Evolutionary conservation across 1,284 basidiomycete genomes (phyloP), one percentile per base, ranked within the genome.

Genomic region (Cutaneotrichosporon cutaneum): DNA sequence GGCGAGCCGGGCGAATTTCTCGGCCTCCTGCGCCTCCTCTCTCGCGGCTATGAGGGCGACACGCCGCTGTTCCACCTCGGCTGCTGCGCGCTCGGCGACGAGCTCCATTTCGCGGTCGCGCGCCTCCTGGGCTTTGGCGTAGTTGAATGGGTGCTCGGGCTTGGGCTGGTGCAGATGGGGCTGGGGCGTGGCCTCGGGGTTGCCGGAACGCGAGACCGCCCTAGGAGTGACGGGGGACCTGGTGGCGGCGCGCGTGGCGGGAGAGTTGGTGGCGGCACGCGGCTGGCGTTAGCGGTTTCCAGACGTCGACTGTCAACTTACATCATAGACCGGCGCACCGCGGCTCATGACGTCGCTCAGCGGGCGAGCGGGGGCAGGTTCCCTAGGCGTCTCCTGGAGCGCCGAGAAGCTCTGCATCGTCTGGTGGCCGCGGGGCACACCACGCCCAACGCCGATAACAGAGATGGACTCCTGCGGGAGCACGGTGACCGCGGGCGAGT

Each of bases 351-450:
- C 14, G 1, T 54, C 52, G 35, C 52, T 54, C 52, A 16, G 11
- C 2, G 52, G 52, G 8, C 52, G 52, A 14, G n/a, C 32, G 8
- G 32, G 30, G 10, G 24, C 3, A 8, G 22, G 21, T 26, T 48
- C 22, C 26, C 24, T 13, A 3, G 26, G 4, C 24, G 18, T 13
- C 24, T 32, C 16, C 3, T n/a, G 48, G 13, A 51, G 26, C 8
- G 9, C 48, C 0, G 48, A 51, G 74, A 39, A 77, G 60, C 14
- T 75, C 72, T 75, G 54, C 36, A 54, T 36, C 2, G 26, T 9
- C 27, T 51, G 27, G 48, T 51, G 48, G 27, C 48, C 48, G 13
- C 48, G 48, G 10, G 48, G 48, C 1, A 51, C 26, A 9, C 48
- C 48, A 10, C 48, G 26, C 8, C 48, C 48, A 13, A 51, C 48